These are phyloP conservation scores for Cutaneotrichosporon daszewskae DNA, from an alignment of 1,284 basidiomycete species.

Conservation along the genomic window DNA sequence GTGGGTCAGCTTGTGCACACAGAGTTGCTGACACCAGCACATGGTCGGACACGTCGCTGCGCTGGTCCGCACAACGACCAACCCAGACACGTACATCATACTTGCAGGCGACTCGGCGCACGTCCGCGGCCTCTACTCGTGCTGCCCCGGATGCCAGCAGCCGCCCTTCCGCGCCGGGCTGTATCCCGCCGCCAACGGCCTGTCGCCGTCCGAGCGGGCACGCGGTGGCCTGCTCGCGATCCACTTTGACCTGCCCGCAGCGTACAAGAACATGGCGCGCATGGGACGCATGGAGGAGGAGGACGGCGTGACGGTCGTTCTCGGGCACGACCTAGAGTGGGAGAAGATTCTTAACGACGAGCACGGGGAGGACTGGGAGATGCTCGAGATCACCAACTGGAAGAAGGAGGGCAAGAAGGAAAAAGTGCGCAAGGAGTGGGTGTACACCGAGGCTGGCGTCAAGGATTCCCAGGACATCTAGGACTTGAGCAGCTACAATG, in stretches of 20 bases:
- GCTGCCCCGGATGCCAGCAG: conserved; percentile 8
- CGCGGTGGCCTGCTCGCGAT: conserved; percentile 14
- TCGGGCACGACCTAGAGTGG: conserved; percentile 19
- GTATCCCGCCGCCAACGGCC: conserved; percentile 10
- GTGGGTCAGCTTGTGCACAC: background rate
- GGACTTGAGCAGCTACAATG: background rate
- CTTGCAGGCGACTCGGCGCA: conserved; percentile 17
- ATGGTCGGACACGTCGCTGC: conserved; percentile 18
- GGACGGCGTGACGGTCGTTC: conserved; percentile 10
- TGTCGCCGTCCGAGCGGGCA: conserved; percentile 7
- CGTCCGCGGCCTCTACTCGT: conserved; percentile 18
- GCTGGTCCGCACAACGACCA: conserved; percentile 13
- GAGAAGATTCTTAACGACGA: conserved; percentile 11
- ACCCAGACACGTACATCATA: conserved; percentile 13
- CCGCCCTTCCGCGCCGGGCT: conserved; percentile 15
- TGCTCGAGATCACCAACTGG: conserved; percentile 13
- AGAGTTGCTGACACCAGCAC: conserved; percentile 8
- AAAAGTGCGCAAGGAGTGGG: conserved; percentile 8
- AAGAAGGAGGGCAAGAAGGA: conserved; percentile 10
- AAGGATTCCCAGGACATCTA: conserved; percentile 1
- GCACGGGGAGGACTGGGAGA: conserved; percentile 15
- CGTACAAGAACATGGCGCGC: conserved; percentile 15
- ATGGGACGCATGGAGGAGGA: conserved; percentile 21
- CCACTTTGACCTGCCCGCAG: conserved; percentile 14
- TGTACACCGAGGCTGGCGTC: conserved; percentile 4